Conservation (phyloP, 192 early-diverging fungal species). For the Podila epigama region DNA sequence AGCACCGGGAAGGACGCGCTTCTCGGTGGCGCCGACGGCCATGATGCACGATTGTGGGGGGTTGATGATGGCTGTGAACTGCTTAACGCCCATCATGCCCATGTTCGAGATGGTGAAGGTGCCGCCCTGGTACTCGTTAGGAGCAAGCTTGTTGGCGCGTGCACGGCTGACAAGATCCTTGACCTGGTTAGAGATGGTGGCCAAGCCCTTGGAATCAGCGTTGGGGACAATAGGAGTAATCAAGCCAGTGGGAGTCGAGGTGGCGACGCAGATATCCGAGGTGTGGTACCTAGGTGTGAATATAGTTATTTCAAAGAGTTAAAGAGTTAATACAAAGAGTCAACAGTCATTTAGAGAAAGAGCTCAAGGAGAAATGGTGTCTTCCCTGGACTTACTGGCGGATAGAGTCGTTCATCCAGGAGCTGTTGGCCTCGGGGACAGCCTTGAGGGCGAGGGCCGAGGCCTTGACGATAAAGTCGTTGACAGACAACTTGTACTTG, state of each 20-base stretch:
- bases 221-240: constrained; percentile 93
- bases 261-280: constrained; percentile 95
- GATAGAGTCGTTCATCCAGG: constrained; percentile 86
- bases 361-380: background rate
- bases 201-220: constrained; percentile 88
- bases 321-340: background rate
- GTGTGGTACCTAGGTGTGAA: constrained; percentile 72
- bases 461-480: constrained; percentile 99
- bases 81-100: constrained; percentile 94
- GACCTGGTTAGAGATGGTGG: constrained; percentile 84
- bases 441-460: constrained; percentile 86
- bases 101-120: constrained; percentile 98
- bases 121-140: constrained; percentile 98
- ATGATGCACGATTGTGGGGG: constrained; percentile 93
- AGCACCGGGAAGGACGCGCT: constrained; percentile 73
- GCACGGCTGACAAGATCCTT: constrained; percentile 87
- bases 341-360: no score
- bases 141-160: constrained; percentile 86
- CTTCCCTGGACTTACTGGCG: constrained; percentile 72
- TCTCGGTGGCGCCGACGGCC: constrained; percentile 84
- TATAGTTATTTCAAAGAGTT: background rate
- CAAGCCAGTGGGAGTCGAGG: constrained; percentile 91
- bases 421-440: constrained; percentile 93
- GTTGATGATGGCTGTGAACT: constrained; percentile 99
- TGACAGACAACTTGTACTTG: constrained; percentile 96